Evolutionary conservation across 2,329 filamentous ascomycete genomes (phyloP), one percentile per base, ranked within the genome.

Genomic region (Fusarium tupiense): DNA sequence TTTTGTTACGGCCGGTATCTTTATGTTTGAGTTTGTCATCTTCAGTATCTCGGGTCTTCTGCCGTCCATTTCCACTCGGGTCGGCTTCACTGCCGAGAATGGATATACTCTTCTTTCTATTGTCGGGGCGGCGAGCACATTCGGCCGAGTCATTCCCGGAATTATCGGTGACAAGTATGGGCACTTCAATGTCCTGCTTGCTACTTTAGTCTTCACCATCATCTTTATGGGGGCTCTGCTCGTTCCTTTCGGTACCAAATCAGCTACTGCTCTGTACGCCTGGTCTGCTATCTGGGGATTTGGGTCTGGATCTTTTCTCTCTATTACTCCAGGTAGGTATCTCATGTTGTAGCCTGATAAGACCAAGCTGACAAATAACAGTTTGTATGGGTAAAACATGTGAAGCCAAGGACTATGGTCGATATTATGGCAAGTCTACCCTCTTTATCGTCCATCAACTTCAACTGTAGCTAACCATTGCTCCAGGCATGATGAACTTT

Each of bases 361-460:
- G 4, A 14, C 12, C 8, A 8, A 16, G 13, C 69, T 77, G 13
- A 80, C 19, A 6, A 5, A 2, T 0, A 9, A 3, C 80, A 50
- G 86, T 86, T 1, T 87, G 86, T 61, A 80, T 86, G 29, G 85
- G 85, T 2, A 84, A 86, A 54, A 81, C 86, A 1, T 87, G 85
- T 63, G 80, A 83, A 9, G 82, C 85, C 0, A 83, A 86, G 65
- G 83, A 87, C 24, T 87, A 86, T 66, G 85, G 85, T 6, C 77
- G 84, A 41, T 87, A 84, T 38, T 85, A 79, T 19, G 80, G 79
- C 75, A 58, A 49, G 70, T 12, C 19, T 60, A 37, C 29, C 20
- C 22, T 14, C 13, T 11, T 16, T 22, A 8, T 22, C 46, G 10
- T 22, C 46, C 10, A 8, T n/a, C 29, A 16, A 29, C 29, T 11